Evolutionary conservation across 2,329 filamentous ascomycete genomes (phyloP).

Genomic region (Trichoderma cornu-damae): DNA sequence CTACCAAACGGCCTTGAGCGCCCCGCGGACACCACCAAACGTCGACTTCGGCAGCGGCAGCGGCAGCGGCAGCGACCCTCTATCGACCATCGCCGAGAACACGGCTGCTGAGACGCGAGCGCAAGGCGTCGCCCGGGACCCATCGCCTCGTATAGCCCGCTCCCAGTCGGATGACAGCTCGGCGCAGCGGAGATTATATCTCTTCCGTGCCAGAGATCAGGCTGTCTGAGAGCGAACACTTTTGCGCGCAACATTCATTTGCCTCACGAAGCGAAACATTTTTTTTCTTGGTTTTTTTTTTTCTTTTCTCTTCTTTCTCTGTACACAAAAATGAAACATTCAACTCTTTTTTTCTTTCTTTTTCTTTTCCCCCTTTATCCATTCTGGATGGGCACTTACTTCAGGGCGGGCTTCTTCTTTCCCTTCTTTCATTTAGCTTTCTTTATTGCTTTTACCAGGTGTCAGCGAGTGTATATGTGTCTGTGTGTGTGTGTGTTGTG

Average conservation of each 20-base stretch:
- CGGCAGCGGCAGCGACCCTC: conserved; percentile 26
- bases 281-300: neutral
- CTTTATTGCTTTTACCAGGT: neutral
- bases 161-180: conserved; percentile 14
- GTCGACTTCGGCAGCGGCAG: conserved; percentile 28
- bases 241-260: neutral
- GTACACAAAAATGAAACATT: neutral
- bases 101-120: conserved; percentile 22
- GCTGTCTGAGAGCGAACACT: conserved; percentile 23
- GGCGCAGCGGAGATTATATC: conserved; percentile 30
- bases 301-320: neutral
- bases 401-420: neutral
- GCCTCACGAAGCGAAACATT: neutral
- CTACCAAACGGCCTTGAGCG: conserved; percentile 58
- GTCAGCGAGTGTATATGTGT: neutral
- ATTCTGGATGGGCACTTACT: neutral
- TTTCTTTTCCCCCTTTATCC: neutral
- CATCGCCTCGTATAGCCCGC: neutral
- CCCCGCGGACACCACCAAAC: conserved; percentile 45
- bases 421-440: neutral
- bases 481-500: too few species aligned
- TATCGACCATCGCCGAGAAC: conserved; percentile 33
- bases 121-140: neutral
- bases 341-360: neutral
- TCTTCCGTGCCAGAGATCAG: conserved; percentile 35